Percentiles rank a stretch among this genome's conserved stretches.
Evolutionary conservation across 2,329 filamentous ascomycete genomes (phyloP).

Genomic region (Orbilia blumenaviensis): DNA sequence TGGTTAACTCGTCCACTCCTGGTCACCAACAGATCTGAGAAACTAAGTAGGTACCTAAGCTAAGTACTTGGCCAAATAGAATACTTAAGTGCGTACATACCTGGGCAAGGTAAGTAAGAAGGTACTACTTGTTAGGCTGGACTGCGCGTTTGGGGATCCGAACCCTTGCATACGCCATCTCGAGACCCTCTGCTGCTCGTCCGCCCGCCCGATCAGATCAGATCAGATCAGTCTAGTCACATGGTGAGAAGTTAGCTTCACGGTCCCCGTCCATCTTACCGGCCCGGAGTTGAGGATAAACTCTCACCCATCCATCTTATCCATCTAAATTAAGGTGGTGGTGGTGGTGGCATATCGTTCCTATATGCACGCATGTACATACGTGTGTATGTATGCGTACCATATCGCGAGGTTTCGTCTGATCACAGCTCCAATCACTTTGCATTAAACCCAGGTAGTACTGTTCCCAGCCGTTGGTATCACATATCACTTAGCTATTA

Average conservation of each 20-base stretch:
- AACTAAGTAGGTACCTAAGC: no score
- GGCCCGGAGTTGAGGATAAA: not conserved
- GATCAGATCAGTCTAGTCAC: no score
- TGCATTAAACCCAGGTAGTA: not conserved
- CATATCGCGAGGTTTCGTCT: not conserved
- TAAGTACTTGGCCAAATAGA: no score
- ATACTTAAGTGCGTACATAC: not conserved
- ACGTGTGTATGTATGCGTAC: not conserved
- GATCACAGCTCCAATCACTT: not conserved
- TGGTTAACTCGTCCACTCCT: no score
- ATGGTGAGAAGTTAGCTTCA: not conserved
- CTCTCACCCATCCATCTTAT: not conserved
- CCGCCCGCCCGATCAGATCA: not conserved
- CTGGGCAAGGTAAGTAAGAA: not conserved
- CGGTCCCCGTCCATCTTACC: not conserved
- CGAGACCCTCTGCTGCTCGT: not conserved
- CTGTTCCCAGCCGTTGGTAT: conserved; percentile 6
- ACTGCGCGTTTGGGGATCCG: not conserved
- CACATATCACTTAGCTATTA: no score
- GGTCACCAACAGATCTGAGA: no score
- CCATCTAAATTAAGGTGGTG: no score
- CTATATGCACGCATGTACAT: no score
- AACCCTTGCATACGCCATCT: conserved; percentile 9
- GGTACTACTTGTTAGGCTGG: not conserved
- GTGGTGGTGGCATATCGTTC: no score